These are phyloP conservation scores for Ophiocordyceps camponoti-leonardi DNA, from an alignment of 2,329 filamentous ascomycete genomes.

Conservation along the genomic window DNA sequence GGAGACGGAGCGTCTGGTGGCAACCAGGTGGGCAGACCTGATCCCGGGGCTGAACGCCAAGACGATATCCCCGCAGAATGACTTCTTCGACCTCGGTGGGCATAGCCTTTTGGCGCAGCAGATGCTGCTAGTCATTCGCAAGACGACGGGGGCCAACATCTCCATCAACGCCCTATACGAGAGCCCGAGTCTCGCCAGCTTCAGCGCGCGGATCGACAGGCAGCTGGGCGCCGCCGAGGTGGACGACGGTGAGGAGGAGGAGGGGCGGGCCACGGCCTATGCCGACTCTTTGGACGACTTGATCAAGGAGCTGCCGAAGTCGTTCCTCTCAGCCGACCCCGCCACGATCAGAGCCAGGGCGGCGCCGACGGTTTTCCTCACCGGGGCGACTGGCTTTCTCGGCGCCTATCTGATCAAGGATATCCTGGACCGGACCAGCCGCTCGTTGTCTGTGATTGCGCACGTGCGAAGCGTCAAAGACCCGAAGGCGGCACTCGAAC, in stretches of 20 bases:
- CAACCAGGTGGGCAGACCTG: constrained; percentile 52
- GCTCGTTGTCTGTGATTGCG: constrained; percentile 57
- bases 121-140: neutral
- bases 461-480: constrained; percentile 34
- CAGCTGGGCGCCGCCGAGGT: constrained; percentile 55
- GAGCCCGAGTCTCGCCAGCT: constrained; percentile 42
- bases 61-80: constrained; percentile 54
- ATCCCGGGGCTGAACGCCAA: constrained; percentile 49
- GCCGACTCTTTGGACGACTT: constrained; percentile 61
- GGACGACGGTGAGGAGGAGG: constrained; percentile 40
- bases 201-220: constrained; percentile 44
- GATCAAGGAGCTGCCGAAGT: constrained; percentile 51
- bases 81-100: constrained; percentile 68
- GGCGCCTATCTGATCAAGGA: constrained; percentile 58
- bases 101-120: constrained; percentile 43
- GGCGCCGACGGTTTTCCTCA: constrained; percentile 53
- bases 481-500: constrained; percentile 49
- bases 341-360: constrained; percentile 42
- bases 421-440: constrained; percentile 46
- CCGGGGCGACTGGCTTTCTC: constrained; percentile 60
- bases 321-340: constrained; percentile 39
- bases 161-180: neutral
- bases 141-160: neutral
- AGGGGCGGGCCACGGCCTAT: constrained; percentile 17
- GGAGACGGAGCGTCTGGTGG: constrained; percentile 21